Conservation (phyloP, 495 filamentous ascomycete genomes). For the Cercophora scortea region DNA sequence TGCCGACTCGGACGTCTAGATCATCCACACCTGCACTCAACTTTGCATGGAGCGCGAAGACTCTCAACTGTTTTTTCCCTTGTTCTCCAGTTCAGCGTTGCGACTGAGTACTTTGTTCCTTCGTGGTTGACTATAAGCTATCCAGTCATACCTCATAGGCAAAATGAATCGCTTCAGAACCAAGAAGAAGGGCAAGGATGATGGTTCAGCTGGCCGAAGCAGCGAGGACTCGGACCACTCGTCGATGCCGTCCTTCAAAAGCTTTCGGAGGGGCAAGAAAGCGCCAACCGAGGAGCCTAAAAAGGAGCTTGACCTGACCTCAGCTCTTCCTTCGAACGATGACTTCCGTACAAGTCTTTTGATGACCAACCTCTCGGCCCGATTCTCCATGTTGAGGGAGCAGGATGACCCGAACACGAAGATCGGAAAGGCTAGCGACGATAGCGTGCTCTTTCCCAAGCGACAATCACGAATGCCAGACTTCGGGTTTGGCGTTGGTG, state of each 20-base stretch:
- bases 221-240: slow-evolving; percentile 44
- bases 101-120: neutral
- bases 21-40: too few species aligned
- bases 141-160: neutral
- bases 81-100: neutral
- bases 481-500: slow-evolving; percentile 37
- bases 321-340: slow-evolving; percentile 71
- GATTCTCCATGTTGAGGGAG: slow-evolving; percentile 93
- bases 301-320: slow-evolving; percentile 61
- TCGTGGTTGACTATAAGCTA: neutral
- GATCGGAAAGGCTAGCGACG: slow-evolving; percentile 88
- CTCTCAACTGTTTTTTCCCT: neutral
- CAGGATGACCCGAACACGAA: slow-evolving; percentile 84
- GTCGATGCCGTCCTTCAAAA: slow-evolving; percentile 39
- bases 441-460: slow-evolving; percentile 81
- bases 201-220: slow-evolving; percentile 35
- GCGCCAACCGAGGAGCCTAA: slow-evolving; percentile 49
- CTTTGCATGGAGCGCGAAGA: too few species aligned
- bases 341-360: slow-evolving; percentile 95
- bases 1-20: too few species aligned
- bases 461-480: slow-evolving; percentile 63
- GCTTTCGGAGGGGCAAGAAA: slow-evolving; percentile 53
- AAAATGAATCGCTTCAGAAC: slow-evolving; percentile 70
- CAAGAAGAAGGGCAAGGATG: slow-evolving; percentile 61
- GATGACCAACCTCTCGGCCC: slow-evolving; percentile 89